A percentile compares a stretch with the other conserved stretches of the same genome.
Conservation (phyloP, 257 asterid species). For the Orobanche coerulescens region DNA sequence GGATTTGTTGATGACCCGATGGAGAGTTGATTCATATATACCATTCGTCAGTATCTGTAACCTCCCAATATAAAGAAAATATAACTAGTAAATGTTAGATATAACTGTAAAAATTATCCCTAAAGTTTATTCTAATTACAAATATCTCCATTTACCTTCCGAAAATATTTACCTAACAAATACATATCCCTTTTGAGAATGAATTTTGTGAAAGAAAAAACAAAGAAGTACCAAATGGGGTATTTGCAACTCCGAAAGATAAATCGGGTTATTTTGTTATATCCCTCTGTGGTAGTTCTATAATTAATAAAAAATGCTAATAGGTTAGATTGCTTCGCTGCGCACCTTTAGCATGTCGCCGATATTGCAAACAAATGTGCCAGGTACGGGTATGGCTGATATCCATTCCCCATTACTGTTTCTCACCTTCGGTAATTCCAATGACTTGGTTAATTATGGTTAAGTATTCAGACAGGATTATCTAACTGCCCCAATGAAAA, state of each 20-base stretch:
- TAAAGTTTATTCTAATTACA: background rate
- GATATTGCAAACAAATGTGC: constrained; percentile 84
- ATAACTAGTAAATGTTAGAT: background rate
- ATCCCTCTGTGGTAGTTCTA: too few relatives aligned
- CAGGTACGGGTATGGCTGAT: constrained; percentile 65
- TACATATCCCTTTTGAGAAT: too few relatives aligned
- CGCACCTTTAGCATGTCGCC: constrained; percentile 88
- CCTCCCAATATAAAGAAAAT: background rate
- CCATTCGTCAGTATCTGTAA: constrained; percentile 72
- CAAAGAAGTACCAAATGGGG: too few relatives aligned
- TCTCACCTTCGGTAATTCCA: constrained; percentile 44
- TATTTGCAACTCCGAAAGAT: too few relatives aligned
- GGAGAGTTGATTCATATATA: constrained; percentile 75
- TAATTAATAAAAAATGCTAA: background rate
- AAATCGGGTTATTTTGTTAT: too few relatives aligned
- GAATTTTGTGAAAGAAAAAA: too few relatives aligned
- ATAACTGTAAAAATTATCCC: background rate
- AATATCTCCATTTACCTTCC: too few relatives aligned
- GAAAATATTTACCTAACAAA: too few relatives aligned
- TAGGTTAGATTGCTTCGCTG: background rate
- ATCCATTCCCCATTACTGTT: constrained; percentile 72
- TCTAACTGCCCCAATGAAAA: background rate
- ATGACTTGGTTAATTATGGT: background rate
- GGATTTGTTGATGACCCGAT: constrained; percentile 63
- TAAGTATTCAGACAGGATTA: background rate